Evolutionary conservation across 1,284 basidiomycete species (phyloP).

Genomic region (Rhodofomes roseus): DNA sequence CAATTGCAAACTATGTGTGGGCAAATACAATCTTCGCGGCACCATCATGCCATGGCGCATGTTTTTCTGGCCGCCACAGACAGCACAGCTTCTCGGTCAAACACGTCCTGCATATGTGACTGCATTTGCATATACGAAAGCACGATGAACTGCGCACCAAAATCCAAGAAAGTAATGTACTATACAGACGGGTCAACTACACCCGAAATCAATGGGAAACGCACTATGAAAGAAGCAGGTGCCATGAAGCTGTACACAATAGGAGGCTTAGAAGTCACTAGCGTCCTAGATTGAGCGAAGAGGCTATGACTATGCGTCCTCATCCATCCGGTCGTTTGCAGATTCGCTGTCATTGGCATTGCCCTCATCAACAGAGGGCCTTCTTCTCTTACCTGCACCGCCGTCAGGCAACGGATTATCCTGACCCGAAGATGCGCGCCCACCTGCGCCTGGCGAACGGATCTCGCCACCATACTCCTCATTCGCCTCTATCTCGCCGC

Average conservation of each 20-base stretch:
- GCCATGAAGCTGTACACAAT: background rate
- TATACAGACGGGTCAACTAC: background rate
- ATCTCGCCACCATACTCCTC: slow-evolving; percentile 27
- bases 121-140: slow-evolving; percentile 2
- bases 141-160: slow-evolving; percentile 3
- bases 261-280: slow-evolving; percentile 1
- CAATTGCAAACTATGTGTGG: background rate
- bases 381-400: slow-evolving; percentile 53
- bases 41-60: background rate
- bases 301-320: slow-evolving; percentile 19
- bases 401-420: slow-evolving; percentile 37
- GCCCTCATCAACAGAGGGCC: slow-evolving; percentile 38
- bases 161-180: background rate
- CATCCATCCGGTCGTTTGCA: slow-evolving; percentile 28
- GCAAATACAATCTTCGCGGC: background rate
- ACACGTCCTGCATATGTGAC: background rate
- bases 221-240: background rate
- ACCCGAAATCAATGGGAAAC: background rate
- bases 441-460: slow-evolving; percentile 18
- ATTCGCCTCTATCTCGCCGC: slow-evolving; percentile 60
- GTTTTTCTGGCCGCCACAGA: background rate
- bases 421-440: slow-evolving; percentile 25
- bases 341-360: slow-evolving; percentile 12
- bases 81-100: background rate
- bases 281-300: background rate